Evolutionary conservation across 495 filamentous ascomycete species (phyloP).

Genomic region (Podospora pseudopauciseta): DNA sequence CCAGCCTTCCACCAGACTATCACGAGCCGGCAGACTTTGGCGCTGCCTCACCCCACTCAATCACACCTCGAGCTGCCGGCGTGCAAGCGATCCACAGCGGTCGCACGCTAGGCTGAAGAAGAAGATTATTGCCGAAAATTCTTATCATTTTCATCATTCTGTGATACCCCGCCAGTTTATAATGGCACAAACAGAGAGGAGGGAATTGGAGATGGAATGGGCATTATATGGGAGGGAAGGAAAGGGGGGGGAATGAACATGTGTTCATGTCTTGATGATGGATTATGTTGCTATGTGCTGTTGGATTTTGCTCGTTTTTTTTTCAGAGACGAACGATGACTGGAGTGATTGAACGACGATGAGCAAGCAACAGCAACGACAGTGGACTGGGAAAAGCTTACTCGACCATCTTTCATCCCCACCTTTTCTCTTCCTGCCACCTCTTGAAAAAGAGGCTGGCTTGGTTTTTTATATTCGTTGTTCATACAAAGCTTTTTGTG

Average conservation of each 20-base stretch:
- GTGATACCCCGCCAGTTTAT: conserved; percentile 26
- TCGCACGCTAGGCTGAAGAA: conserved; percentile 41
- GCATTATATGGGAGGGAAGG: background rate
- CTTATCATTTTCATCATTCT: conserved; percentile 4
- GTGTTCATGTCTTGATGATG: background rate
- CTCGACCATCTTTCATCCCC: background rate
- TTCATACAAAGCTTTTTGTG: background rate
- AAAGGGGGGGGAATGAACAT: background rate
- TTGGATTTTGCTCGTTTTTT: background rate
- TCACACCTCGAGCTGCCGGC: conserved; percentile 43
- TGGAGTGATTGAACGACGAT: background rate
- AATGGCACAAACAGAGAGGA: conserved; percentile 8
- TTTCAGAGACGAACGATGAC: background rate
- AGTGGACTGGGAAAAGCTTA: background rate
- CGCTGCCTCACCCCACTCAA: conserved; percentile 36
- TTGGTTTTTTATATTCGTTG: background rate
- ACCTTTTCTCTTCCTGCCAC: background rate
- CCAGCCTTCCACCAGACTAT: conserved; percentile 35
- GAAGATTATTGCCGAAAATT: background rate
- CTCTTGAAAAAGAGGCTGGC: background rate
- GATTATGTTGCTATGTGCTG: background rate
- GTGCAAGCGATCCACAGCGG: conserved; percentile 51
- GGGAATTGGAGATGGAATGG: background rate
- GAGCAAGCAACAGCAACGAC: background rate
- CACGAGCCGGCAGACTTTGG: conserved; percentile 37